Evolutionary conservation across 2,329 filamentous ascomycete genomes (phyloP).

Genomic region (Coniella lustricola): DNA sequence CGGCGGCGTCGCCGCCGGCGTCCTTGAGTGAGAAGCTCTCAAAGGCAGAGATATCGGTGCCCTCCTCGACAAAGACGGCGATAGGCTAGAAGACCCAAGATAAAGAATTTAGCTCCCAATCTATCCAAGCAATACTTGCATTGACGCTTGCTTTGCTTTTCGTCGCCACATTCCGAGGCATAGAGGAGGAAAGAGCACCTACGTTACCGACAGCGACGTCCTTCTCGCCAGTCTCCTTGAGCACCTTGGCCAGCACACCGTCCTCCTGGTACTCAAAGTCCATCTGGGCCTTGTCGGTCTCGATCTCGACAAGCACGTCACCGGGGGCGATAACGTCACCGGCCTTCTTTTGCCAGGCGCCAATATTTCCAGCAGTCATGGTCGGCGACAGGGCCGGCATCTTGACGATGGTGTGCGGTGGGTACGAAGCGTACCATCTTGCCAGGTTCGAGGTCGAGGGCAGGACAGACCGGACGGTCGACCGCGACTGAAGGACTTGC

Average conservation of each 20-base stretch:
- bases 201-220: slow-evolving; percentile 92
- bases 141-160: neutral
- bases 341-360: slow-evolving; percentile 94
- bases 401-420: slow-evolving; percentile 87
- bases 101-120: slow-evolving; percentile 3
- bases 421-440: slow-evolving; percentile 75
- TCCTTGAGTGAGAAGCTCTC: slow-evolving; percentile 82
- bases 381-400: slow-evolving; percentile 98
- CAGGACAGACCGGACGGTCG: slow-evolving; percentile 44
- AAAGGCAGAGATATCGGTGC: slow-evolving; percentile 78
- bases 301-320: slow-evolving; percentile 95
- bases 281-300: slow-evolving; percentile 99
- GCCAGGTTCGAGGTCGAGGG: slow-evolving; percentile 48
- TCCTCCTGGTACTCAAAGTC: slow-evolving; percentile 99
- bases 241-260: slow-evolving; percentile 86
- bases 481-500: slow-evolving; percentile 49
- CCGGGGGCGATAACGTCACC: slow-evolving; percentile 83
- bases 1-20: slow-evolving; percentile 71
- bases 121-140: neutral
- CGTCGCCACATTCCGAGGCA: slow-evolving; percentile 12
- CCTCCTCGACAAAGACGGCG: slow-evolving; percentile 89
- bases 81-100: slow-evolving; percentile 62
- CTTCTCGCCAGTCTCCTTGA: slow-evolving; percentile 90
- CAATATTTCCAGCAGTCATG: slow-evolving; percentile 96
- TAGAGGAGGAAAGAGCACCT: slow-evolving; percentile 36